Percentiles rank a stretch among this genome's conserved stretches.
Evolutionary conservation across 208 protist genomes (phyloP).

Genomic region (Crithidia expoeki): DNA sequence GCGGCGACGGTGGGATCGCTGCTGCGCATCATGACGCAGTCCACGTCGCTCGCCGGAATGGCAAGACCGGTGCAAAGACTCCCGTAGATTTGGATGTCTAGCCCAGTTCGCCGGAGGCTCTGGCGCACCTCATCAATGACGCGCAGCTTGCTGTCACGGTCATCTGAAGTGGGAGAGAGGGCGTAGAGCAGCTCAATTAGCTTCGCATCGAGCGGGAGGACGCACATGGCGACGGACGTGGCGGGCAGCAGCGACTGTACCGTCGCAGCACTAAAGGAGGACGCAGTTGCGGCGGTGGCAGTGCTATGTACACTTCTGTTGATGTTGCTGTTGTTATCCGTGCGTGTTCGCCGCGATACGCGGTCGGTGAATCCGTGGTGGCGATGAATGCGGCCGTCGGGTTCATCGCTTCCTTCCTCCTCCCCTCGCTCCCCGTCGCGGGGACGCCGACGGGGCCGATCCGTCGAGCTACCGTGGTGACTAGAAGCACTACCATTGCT

Average conservation of each 20-base stretch:
- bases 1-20: constrained; percentile 1
- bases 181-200: constrained; percentile 54
- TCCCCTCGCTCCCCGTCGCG: not conserved
- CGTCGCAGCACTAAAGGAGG: not conserved
- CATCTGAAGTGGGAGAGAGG: constrained; percentile 40
- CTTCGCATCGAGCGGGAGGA: constrained; percentile 43
- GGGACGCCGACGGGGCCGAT: not conserved
- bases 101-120: constrained; percentile 33
- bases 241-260: not conserved
- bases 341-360: not conserved
- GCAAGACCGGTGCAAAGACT: constrained; percentile 74
- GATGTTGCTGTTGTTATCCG: not conserved
- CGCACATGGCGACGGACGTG: constrained; percentile 1
- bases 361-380: not conserved
- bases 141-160: constrained; percentile 30
- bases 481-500: too few relatives aligned
- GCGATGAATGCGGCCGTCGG: not conserved
- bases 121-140: constrained; percentile 54
- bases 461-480: not conserved
- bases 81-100: constrained; percentile 73
- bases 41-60: constrained; percentile 84
- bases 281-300: not conserved
- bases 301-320: too few relatives aligned
- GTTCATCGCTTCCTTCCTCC: constrained; percentile 1
- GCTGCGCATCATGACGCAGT: constrained; percentile 63